Conservation (phyloP, 495 filamentous ascomycete species). For the Schizothecium vesticola region DNA sequence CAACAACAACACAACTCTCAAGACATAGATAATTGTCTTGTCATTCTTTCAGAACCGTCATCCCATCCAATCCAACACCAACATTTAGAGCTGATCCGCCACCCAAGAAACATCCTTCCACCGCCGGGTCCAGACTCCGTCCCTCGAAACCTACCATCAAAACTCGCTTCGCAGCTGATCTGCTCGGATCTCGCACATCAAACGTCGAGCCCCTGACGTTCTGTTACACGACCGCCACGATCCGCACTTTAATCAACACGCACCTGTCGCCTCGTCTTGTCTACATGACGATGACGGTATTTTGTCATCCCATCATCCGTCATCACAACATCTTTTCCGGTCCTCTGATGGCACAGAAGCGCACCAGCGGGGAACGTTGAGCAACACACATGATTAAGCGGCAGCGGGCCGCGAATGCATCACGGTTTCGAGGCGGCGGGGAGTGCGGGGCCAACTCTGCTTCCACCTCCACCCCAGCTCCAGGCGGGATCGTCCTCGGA, state of each 20-base stretch:
- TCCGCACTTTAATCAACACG: neutral
- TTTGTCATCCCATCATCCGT: neutral
- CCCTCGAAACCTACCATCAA: neutral
- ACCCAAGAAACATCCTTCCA: neutral
- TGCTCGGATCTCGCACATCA: slow-evolving; percentile 3
- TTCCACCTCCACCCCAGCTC: neutral
- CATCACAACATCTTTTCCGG: neutral
- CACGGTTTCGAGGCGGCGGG: neutral
- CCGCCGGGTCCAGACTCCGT: neutral
- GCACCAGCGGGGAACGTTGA: neutral
- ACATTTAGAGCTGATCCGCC: neutral
- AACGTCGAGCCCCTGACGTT: neutral
- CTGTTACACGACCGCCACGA: neutral
- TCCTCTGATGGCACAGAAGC: neutral
- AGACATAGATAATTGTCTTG: neutral
- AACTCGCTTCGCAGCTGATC: neutral
- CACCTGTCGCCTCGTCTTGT: neutral
- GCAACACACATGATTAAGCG: neutral
- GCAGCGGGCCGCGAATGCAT: neutral
- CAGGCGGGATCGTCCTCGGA: neutral
- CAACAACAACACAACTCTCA: neutral
- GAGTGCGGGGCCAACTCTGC: neutral
- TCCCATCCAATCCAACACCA: neutral
- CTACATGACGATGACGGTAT: neutral
- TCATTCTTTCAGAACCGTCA: neutral